Evolutionary conservation across 331 rosid species (phyloP).

Genomic region (Rhamnella rubrinervis): DNA sequence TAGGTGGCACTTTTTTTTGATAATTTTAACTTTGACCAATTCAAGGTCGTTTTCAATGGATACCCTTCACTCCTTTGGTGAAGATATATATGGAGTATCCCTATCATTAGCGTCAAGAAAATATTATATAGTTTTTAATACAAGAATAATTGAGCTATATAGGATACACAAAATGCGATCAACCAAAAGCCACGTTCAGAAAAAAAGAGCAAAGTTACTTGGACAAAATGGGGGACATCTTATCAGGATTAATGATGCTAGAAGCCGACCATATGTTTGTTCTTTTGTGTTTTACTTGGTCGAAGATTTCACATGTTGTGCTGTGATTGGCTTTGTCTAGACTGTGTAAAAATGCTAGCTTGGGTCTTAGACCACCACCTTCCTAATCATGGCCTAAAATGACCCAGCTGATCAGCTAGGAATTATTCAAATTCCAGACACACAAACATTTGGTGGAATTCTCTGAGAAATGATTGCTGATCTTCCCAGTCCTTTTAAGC

Average conservation of each 20-base stretch:
- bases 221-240: slow-evolving; percentile 1
- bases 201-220: not conserved
- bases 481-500: not conserved
- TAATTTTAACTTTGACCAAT: not conserved
- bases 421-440: slow-evolving; percentile 25
- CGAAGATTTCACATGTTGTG: not conserved
- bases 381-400: not conserved
- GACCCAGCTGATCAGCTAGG: not conserved
- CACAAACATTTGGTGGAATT: slow-evolving; percentile 24
- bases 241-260: slow-evolving; percentile 23
- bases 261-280: slow-evolving; percentile 13
- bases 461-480: slow-evolving; percentile 11
- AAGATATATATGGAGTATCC: not conserved
- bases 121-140: not conserved
- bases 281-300: not conserved
- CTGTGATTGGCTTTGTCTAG: not conserved
- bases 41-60: slow-evolving; percentile 21
- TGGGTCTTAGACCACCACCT: not conserved
- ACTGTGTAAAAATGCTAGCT: not conserved
- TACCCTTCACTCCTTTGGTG: not conserved
- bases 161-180: not conserved
- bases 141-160: slow-evolving; percentile 9
- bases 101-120: not conserved
- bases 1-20: not conserved
- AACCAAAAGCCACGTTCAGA: slow-evolving; percentile 20